Evolutionary conservation across 2,329 filamentous ascomycete species (phyloP).

Genomic region (Onygena corvina): DNA sequence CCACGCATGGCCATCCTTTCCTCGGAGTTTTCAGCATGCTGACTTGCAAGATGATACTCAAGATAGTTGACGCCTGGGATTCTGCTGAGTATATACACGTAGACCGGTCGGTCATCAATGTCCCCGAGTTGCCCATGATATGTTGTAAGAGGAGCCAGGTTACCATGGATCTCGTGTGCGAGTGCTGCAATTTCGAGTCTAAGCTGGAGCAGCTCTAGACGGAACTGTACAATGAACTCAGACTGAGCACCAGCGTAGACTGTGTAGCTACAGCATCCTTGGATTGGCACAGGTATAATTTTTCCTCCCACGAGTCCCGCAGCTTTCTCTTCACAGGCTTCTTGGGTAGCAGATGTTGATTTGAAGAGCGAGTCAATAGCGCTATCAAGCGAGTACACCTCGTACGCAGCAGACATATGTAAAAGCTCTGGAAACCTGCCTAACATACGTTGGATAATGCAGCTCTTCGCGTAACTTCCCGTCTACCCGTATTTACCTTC

Average conservation of each 20-base stretch:
- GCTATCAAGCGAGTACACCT: slow-evolving; percentile 4
- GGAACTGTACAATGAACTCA: slow-evolving; percentile 31
- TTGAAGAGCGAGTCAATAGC: slow-evolving; percentile 6
- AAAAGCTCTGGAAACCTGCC: no score
- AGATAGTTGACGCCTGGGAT: slow-evolving; percentile 23
- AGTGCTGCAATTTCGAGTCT: slow-evolving; percentile 23
- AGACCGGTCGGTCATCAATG: slow-evolving; percentile 23
- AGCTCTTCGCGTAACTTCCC: no score
- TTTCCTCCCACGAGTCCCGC: slow-evolving; percentile 23
- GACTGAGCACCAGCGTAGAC: slow-evolving; percentile 28
- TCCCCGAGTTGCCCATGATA: slow-evolving; percentile 24
- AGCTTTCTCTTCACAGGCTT: slow-evolving; percentile 14
- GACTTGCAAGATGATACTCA: slow-evolving; percentile 29
- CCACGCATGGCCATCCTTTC: slow-evolving; percentile 26
- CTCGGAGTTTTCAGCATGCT: slow-evolving; percentile 23
- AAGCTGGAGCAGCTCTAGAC: slow-evolving; percentile 27
- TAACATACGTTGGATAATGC: no score
- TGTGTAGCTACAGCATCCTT: slow-evolving; percentile 33
- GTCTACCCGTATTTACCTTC: no score
- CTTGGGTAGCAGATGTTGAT: slow-evolving; percentile 2
- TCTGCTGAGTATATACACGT: slow-evolving; percentile 29
- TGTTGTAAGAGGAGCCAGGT: slow-evolving; percentile 17
- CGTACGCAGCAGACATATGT: neutral
- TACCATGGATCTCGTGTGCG: slow-evolving; percentile 25
- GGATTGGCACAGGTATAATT: slow-evolving; percentile 25